Evolutionary conservation across 345 rosid species (phyloP), one percentile per base, ranked within the genome.

Genomic region (Lepidium africanum): DNA sequence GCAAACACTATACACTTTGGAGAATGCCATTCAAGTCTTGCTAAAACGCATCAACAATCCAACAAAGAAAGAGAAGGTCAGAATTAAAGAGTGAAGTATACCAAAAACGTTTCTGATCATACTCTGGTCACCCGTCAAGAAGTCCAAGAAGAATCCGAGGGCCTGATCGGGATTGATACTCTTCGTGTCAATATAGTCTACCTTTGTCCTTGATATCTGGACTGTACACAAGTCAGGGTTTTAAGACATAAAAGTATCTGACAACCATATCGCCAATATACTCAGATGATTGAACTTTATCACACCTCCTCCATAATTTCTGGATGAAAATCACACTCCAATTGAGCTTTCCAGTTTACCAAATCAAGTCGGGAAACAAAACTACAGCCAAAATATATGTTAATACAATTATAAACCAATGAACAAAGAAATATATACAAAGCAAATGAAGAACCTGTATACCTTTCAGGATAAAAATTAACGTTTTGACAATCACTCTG

Each of bases 131-230:
- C 82, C 91, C 19, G 70, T 85, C 80, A 87, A 71, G 81, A 85
- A 74, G 81, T 93, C 98, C 65, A 81, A 61, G 77, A 84, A 78
- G 70, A 90, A 83, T 67, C 87, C 95, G 0, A 91, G 86, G 10
- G 85, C 71, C 17, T 79, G 70, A 63, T 83, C 82, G 1, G 82
- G 67, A 69, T 76, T 71, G 72, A 87, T 72, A 68, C 73, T 83
- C 84, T 79, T 93, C 87, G 79, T 74, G 73, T 93, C 98, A 84
- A 86, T 93, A 81, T 83, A 93, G 21, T 81, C 84, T 59, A 81
- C 82, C 72, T 80, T 83, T 75, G 69, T 83, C 81, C 85, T 93
- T 77, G 90, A 93, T 83, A 93, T 86, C 98, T 93, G 95, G 88
- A 90, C 94, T 90, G 97, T 72, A 82, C 74, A 88, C 78, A 86